A percentile compares a stretch with the other conserved stretches of the same genome.
Conservation (phyloP, 2,329 filamentous ascomycete species). For the Zasmidium citrigriseum region DNA sequence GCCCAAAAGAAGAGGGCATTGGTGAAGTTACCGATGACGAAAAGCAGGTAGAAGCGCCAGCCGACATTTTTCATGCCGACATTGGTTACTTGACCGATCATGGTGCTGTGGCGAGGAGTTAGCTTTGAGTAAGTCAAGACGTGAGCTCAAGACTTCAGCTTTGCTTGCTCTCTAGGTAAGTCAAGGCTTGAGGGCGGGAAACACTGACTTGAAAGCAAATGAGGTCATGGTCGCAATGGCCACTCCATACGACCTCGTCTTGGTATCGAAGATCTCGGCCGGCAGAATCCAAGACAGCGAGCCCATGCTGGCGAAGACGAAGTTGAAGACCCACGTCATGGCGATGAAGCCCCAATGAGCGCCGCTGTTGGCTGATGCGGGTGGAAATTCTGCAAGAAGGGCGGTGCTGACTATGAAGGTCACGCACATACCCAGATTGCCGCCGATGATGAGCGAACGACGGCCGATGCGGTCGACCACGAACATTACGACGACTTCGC, state of each 20-base stretch:
- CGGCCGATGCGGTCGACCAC: conserved; percentile 28
- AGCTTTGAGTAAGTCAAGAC: too few relatives aligned
- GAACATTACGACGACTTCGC: conserved; percentile 21
- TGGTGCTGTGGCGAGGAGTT: neutral
- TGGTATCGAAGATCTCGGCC: conserved; percentile 32
- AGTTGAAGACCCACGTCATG: conserved; percentile 31
- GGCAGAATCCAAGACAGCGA: conserved; percentile 32
- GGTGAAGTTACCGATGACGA: conserved; percentile 29
- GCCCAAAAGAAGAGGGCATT: conserved; percentile 55
- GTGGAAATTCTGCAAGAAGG: conserved; percentile 20
- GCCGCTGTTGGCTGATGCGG: conserved; percentile 10
- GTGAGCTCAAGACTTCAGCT: too few relatives aligned
- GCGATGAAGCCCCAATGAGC: conserved; percentile 31
- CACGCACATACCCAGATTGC: conserved; percentile 22
- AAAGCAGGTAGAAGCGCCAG: conserved; percentile 31
- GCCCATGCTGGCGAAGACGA: conserved; percentile 24
- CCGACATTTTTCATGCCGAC: conserved; percentile 27
- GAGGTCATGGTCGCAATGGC: conserved; percentile 24
- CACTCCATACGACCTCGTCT: conserved; percentile 28
- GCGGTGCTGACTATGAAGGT: conserved; percentile 29
- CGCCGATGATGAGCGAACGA: conserved; percentile 24
- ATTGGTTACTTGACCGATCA: conserved; percentile 26
- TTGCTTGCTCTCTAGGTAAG: too few relatives aligned
- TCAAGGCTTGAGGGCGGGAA: neutral
- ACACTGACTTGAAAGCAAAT: conserved; percentile 31